Evolutionary conservation across 805 yeast species (phyloP), one percentile per base, ranked within the genome.

Genomic region (Yarrowia sp.): DNA sequence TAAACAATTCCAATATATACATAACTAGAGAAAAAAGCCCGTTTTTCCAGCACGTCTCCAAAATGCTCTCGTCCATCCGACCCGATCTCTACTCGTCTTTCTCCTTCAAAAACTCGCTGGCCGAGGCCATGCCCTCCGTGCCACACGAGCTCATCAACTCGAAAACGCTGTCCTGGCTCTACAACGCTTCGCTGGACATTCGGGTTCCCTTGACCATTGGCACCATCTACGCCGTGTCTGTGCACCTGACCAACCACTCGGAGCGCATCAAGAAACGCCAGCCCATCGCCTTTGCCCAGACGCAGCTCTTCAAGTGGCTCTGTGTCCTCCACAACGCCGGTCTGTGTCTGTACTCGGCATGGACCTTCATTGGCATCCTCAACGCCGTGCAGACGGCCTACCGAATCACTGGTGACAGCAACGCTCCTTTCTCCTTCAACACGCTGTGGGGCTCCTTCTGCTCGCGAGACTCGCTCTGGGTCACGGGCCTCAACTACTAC

Each of bases 351-450:
- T 86, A 85, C 73, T 85, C 89, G 2, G 79, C 80, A 29, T 85
- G 89, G 89, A 85, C 90, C 8, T 85, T 85, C 65, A 49, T 82
- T 21, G 88, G 89, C n/a, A 84, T 86, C 85, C 71, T 80, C 25
- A 68, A 74, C 18, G 76, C 86, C 10, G 80, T 86, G 68, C 29
- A 25, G 6, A 14, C 21, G 33, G 41, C 53, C 7, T 71, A 75
- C 63, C 71, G 73, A 51, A 77, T 81, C 63, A 71, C 78, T 2
- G 46, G 51, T n/a, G 22, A 33, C 63, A n/a, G 97, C 97, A 74
- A 63, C 19, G 98, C 98, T 74, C 90, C 90, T 76, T 91, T 79
- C 80, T 91, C 97, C 68, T 92, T 80, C 85, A 73, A 94, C 69
- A 89, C 92, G 77, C 86, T 90, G 68, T 85, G 88, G 81, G 81